Evolutionary conservation across 2,329 filamentous ascomycete genomes (phyloP).

Genomic region (Rhynchosporium secalis): DNA sequence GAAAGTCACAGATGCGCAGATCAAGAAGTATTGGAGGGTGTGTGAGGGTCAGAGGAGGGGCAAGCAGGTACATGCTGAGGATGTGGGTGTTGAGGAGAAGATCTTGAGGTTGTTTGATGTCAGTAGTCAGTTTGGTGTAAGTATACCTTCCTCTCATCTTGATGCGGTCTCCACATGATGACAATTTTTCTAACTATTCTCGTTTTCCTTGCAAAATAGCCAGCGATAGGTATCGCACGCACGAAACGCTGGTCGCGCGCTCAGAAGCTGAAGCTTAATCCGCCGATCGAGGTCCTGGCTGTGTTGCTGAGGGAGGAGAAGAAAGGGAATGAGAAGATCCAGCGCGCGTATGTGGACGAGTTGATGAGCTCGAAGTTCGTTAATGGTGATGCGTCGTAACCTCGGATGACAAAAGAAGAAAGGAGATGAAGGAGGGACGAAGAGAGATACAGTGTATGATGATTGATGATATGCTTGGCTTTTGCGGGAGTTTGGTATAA

Average conservation of each 20-base stretch:
- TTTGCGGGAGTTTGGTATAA: conserved; percentile 12
- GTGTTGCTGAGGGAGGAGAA: conserved; percentile 74
- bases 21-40: conserved; percentile 74
- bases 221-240: conserved; percentile 81
- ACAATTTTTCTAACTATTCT: not conserved
- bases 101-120: conserved; percentile 90
- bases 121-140: conserved; percentile 85
- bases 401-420: not conserved
- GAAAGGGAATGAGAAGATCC: conserved; percentile 51
- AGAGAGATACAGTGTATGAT: not conserved
- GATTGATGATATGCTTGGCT: conserved; percentile 2
- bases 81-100: conserved; percentile 74
- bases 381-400: conserved; percentile 32
- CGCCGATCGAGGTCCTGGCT: conserved; percentile 86
- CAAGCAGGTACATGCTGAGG: conserved; percentile 75
- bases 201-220: conserved; percentile 52
- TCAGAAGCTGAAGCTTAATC: conserved; percentile 76
- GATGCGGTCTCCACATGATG: not conserved
- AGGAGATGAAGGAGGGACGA: not conserved
- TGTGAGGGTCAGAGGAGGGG: conserved; percentile 70
- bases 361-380: conserved; percentile 51
- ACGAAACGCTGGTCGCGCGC: conserved; percentile 87
- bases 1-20: conserved; percentile 64
- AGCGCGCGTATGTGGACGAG: conserved; percentile 75
- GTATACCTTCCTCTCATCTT: conserved; percentile 42